phyloP scores from a whole-genome alignment of 2,329 filamentous ascomycete genomes.

The Pseudogymnoascus sp. region DNA sequence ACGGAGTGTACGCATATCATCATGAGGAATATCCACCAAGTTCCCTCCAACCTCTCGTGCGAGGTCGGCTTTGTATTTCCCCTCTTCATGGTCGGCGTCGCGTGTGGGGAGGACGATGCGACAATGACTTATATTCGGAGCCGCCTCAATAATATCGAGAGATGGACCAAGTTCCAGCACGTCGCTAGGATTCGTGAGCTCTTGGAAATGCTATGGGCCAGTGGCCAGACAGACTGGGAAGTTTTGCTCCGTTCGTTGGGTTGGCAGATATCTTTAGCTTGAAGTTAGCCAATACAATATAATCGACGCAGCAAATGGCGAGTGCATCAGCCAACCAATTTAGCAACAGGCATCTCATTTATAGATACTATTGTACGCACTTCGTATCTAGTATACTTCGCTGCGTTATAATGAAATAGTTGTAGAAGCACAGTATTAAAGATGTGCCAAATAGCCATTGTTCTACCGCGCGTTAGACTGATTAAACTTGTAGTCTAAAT shows the following conservation, averaged over 20 bases:
- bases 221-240: constrained; percentile 14
- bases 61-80: constrained; percentile 12
- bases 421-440: no score
- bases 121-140: constrained; percentile 8
- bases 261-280: constrained; percentile 14
- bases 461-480: no score
- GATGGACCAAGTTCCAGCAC: constrained; percentile 13
- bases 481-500: no score
- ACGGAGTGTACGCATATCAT: constrained; percentile 10
- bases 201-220: constrained; percentile 11
- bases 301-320: no score
- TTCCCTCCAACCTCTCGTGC: constrained; percentile 10
- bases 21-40: constrained; percentile 10
- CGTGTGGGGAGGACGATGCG: not conserved
- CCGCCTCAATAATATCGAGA: constrained; percentile 11
- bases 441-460: no score
- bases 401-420: no score
- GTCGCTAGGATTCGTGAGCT: constrained; percentile 10
- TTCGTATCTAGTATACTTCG: no score
- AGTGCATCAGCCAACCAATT: no score
- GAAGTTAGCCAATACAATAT: not conserved
- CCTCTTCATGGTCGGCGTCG: constrained; percentile 12
- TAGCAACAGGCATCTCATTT: no score
- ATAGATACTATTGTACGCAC: no score
- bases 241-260: constrained; percentile 9